Evolutionary conservation across 2,329 filamentous ascomycete species (phyloP), one percentile per base, ranked within the genome.

Genomic region (Penicillium rolfsii): DNA sequence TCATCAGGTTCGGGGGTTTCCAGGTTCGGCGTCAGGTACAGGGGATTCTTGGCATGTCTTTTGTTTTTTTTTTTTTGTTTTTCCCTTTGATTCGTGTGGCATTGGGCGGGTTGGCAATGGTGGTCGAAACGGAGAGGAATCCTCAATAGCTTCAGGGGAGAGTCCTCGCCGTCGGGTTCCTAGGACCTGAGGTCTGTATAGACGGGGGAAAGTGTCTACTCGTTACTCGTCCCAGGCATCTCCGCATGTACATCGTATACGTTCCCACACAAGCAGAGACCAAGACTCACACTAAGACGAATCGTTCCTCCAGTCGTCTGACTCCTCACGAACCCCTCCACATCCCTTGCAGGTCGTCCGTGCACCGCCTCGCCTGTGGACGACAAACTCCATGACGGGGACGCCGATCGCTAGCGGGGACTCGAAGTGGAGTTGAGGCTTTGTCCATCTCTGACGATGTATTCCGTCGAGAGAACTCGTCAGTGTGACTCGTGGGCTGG

Each of bases 291-390:
- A 12, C 40, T 22, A 3, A 24, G 22, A 6, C 11, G 9, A 30
- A 6, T 11, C 9, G 30, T 33, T 33, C 9, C 3, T 11, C 30
- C 9, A 33, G 45, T 48, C 59, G 52, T 55, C 59, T 64, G 58
- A 59, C 56, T 55, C 38, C 52, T 53, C 50, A 38, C 19, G 35
- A 28, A 48, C 24, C 30, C 30, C 30, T 43, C 40, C 26, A 50
- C 30, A 35, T 40, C 50, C 50, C 50, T 53, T 53, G 50, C 50
- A 53, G 49, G n/a, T 36, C 22, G 50, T 53, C 50, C 50, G 50
- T 53, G 50, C 50, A 53, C 50, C 28, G 40, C 40, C 50, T 38
- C 49, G 40, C 28, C 8, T 11, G 7, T 14, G 11, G 3, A 3
- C 11, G 3, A 9, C 33, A 2, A 5, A 1, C 11, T 36, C 19